Base-by-base conservation (phyloP, 192 early-diverging fungal species). In the Mortierella antarctica region DNA sequence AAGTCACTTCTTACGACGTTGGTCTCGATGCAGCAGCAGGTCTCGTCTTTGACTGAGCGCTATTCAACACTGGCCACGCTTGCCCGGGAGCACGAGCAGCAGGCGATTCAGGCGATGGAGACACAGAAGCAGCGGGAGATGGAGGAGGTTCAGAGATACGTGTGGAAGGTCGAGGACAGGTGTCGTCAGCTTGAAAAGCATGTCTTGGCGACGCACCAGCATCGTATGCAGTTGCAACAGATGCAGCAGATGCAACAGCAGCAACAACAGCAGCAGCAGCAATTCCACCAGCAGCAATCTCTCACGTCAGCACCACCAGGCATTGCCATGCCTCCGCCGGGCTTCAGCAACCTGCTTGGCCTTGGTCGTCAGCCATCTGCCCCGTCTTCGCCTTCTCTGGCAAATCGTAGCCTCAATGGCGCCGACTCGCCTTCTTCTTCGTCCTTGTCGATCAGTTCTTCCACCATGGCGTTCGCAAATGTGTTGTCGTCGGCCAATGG, bases 111-210 rank as follows among this genome's bases (percentile, higher is more conserved):
- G 65, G 61, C 82, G 12, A 70, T 84, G 59, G 79, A 86, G 59
- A 62, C 75, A 8, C 84, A 82, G 17, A 88, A 83, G 57, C 71
- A 86, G 20, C 67, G 66, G 4, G 88, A 89, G 61, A 85, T 86
- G 83, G 86, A 89, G 18, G 88, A 89, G 57, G 54, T 70, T 1
- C 64, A 74, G 42, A 69, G 79, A n/a, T 89, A 89, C 76, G 82
- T 88, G n/a, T 68, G 83, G 62, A 82, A 72, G 52, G 49, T 84
- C 6, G 83, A 84, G 46, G 70, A 76, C 42, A 46, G 78, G 39
- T 82, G 73, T 49, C 64, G 67, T 59, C 82, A 83, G 46, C 39
- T 83, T 51, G 84, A 83, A 50, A 77, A 78, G 50, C 74, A 74
- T 42, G 59, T 70, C 18, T 55, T 74, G 41, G 67, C 62, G 8